Percentiles rank a stretch among this genome's conserved stretches.
Conservation (phyloP, 805 yeast genomes). For the Yarrowia yakushimensis region DNA sequence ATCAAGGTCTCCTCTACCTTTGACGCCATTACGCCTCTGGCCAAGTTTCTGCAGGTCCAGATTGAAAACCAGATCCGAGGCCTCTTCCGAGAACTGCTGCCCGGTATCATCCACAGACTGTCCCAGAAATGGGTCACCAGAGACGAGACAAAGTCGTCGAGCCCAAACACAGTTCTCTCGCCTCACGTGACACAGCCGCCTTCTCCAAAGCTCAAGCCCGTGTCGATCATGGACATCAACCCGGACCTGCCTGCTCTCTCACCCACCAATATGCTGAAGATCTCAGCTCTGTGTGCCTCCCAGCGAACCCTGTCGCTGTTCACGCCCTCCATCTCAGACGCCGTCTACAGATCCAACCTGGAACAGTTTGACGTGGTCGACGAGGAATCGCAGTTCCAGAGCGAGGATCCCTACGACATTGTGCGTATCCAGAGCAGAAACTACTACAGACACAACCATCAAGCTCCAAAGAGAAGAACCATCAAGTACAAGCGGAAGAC, state of each 20-base stretch:
- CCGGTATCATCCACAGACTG: slow-evolving; percentile 72
- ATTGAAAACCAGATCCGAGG: slow-evolving; percentile 78
- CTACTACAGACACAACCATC: slow-evolving; percentile 34
- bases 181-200: slow-evolving; percentile 25
- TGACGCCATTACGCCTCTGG: slow-evolving; percentile 77
- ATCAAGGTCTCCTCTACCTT: slow-evolving; percentile 83
- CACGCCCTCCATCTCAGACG: slow-evolving; percentile 55
- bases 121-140: slow-evolving; percentile 60
- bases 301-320: slow-evolving; percentile 77
- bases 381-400: slow-evolving; percentile 36
- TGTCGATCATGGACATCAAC: slow-evolving; percentile 50
- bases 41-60: slow-evolving; percentile 75
- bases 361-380: slow-evolving; percentile 33
- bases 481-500: slow-evolving; percentile 34
- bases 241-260: slow-evolving; percentile 60
- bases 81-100: slow-evolving; percentile 77
- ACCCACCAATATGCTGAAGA: slow-evolving; percentile 62
- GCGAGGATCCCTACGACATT: slow-evolving; percentile 37
- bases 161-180: slow-evolving; percentile 16
- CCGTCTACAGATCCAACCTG: slow-evolving; percentile 55
- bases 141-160: slow-evolving; percentile 31
- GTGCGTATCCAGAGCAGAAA: slow-evolving; percentile 35
- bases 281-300: slow-evolving; percentile 65
- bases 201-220: slow-evolving; percentile 39
- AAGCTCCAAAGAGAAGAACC: slow-evolving; percentile 46